phyloP scores from a whole-genome alignment of 176 grass and related monocot genomes.

The Panicum miliaceum region DNA sequence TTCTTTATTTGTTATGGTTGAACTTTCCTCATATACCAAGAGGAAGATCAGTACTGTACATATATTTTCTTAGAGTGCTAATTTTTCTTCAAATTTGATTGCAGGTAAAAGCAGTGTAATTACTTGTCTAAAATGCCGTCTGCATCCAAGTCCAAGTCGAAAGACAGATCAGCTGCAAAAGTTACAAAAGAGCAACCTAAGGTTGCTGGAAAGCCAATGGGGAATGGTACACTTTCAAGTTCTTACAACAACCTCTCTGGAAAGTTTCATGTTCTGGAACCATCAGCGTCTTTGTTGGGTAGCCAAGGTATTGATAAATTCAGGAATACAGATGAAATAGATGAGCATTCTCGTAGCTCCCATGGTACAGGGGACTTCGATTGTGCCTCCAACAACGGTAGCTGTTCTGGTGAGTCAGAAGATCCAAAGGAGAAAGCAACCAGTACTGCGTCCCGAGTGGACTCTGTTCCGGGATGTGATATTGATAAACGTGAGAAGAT shows the following conservation, averaged over 20 bases:
- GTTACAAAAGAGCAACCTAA: conserved; percentile 74
- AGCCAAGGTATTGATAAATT: conserved; percentile 66
- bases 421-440: conserved; percentile 75
- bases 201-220: conserved; percentile 62
- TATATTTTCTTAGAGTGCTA: conserved; percentile 22
- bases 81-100: conserved; percentile 29
- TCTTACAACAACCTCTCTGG: conserved; percentile 79
- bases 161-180: conserved; percentile 68
- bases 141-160: conserved; percentile 90
- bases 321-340: conserved; percentile 82
- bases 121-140: conserved; percentile 71
- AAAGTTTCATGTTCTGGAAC: conserved; percentile 87
- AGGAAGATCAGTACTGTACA: neutral
- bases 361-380: conserved; percentile 83
- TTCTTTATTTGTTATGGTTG: conserved; percentile 1
- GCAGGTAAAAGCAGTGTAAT: conserved; percentile 46
- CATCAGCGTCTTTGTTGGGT: conserved; percentile 53
- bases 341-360: conserved; percentile 89
- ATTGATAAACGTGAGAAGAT: conserved; percentile 96
- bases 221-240: conserved; percentile 62
- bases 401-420: conserved; percentile 88
- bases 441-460: conserved; percentile 47
- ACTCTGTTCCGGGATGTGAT: conserved; percentile 82
- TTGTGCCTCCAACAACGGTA: conserved; percentile 84
- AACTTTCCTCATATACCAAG: conserved; percentile 12